phyloP scores from a whole-genome alignment of 805 yeast species.

The Lachancea quebecensis region DNA sequence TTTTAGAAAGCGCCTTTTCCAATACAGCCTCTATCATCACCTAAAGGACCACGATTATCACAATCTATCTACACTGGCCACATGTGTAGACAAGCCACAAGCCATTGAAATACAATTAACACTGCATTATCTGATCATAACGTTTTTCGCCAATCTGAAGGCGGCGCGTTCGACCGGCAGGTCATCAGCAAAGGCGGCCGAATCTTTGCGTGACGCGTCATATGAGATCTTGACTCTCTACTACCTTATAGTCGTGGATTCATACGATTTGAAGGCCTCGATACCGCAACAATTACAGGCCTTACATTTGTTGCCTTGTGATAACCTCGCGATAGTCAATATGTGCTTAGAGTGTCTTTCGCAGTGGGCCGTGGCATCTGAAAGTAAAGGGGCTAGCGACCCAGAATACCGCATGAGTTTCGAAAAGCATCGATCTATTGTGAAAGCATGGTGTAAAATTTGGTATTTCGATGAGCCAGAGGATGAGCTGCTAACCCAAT shows the following conservation, averaged over 20 bases:
- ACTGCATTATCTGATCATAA: conserved; percentile 19
- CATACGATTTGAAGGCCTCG: conserved; percentile 6
- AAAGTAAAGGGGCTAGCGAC: conserved; percentile 7
- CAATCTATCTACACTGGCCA: conserved; percentile 1
- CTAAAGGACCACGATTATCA: conserved; percentile 19
- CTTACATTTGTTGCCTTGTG: conserved; percentile 25
- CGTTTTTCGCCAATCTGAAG: conserved; percentile 10
- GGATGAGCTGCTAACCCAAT: conserved; percentile 13
- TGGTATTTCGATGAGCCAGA: conserved; percentile 18
- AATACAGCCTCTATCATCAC: conserved; percentile 24
- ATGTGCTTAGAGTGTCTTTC: conserved; percentile 19
- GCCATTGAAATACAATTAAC: conserved; percentile 26
- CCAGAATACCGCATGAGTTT: conserved; percentile 18
- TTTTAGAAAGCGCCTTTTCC: conserved; percentile 18
- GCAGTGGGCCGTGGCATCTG: conserved; percentile 16
- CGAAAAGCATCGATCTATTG: conserved; percentile 18
- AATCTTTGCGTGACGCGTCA: conserved; percentile 17
- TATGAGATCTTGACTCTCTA: conserved; percentile 27
- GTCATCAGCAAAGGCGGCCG: not conserved
- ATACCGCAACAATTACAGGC: conserved; percentile 23
- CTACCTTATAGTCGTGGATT: conserved; percentile 21
- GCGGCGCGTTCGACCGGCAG: not conserved
- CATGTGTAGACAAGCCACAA: conserved; percentile 19
- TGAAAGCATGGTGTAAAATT: conserved; percentile 21
- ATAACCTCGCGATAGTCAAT: conserved; percentile 21